These are phyloP conservation scores for Chiua virens DNA, from an alignment of 768 basidiomycete species.

Conservation along the genomic window DNA sequence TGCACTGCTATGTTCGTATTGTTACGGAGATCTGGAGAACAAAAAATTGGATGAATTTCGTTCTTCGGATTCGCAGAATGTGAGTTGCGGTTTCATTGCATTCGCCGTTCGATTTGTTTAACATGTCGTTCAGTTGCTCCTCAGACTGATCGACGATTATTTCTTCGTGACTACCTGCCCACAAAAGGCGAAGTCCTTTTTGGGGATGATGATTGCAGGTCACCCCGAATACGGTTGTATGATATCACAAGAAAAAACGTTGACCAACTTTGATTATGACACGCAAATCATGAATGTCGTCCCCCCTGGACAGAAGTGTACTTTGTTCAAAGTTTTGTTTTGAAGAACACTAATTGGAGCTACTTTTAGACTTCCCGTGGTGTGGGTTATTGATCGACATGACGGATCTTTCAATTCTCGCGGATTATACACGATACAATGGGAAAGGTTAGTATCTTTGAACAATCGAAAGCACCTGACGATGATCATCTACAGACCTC, in stretches of 20 bases:
- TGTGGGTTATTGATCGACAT: constrained; percentile 86
- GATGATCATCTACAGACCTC: constrained; percentile 44
- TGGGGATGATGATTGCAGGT: constrained; percentile 76
- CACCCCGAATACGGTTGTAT: constrained; percentile 95
- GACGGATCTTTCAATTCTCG: constrained; percentile 70
- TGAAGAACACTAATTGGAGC: background rate
- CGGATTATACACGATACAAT: constrained; percentile 73
- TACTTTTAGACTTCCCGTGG: constrained; percentile 81
- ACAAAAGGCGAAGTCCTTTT: constrained; percentile 61
- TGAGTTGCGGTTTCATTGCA: constrained; percentile 36
- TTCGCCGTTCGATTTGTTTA: background rate
- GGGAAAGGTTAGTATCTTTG: constrained; percentile 49
- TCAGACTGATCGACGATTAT: constrained; percentile 95
- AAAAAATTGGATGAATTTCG: constrained; percentile 37
- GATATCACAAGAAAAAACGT: constrained; percentile 84
- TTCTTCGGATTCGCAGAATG: constrained; percentile 62
- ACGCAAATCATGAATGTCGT: constrained; percentile 53
- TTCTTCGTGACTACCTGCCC: constrained; percentile 76
- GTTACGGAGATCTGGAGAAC: constrained; percentile 89
- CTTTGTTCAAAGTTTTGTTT: background rate
- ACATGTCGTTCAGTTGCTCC: constrained; percentile 52
- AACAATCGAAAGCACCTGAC: background rate
- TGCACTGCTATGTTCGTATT: constrained; percentile 88
- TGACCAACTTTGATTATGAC: constrained; percentile 80
- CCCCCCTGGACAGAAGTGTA: constrained; percentile 45